Percentiles rank a stretch among this genome's conserved stretches.
phyloP scores from a whole-genome alignment of 371 early-diverging fungal genomes.

The Entomophthora muscae region DNA sequence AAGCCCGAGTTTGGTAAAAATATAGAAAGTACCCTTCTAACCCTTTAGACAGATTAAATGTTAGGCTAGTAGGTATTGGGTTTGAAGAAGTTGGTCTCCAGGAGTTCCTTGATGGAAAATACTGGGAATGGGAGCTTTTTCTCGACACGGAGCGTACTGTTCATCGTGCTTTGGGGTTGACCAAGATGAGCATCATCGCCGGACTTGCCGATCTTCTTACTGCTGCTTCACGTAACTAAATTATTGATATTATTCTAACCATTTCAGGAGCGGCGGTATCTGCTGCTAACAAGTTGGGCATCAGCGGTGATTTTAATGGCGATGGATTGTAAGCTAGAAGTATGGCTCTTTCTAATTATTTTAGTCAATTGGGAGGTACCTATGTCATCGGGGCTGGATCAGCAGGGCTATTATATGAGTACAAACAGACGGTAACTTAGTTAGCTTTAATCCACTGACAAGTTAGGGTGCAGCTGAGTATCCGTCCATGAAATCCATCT shows the following conservation, averaged over 20 bases:
- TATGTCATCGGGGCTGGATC: conserved; percentile 7
- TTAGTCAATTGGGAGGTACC: conserved; percentile 9
- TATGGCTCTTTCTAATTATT: not conserved
- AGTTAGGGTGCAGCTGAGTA: conserved; percentile 5
- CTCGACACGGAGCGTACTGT: conserved; percentile 8
- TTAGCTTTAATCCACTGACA: not conserved
- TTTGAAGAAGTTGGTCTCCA: conserved; percentile 10
- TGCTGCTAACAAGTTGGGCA: conserved; percentile 5
- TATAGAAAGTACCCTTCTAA: not conserved
- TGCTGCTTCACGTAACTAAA: not conserved
- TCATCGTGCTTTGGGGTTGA: conserved; percentile 5
- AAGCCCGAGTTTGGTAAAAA: conserved; percentile 7
- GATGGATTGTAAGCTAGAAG: conserved; percentile 7
- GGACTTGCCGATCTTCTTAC: conserved; percentile 7
- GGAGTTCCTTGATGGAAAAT: conserved; percentile 9
- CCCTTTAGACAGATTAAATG: conserved; percentile 5
- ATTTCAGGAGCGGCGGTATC: conserved; percentile 1
- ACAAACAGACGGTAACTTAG: conserved; percentile 8
- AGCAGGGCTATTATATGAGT: conserved; percentile 6
- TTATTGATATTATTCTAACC: not conserved
- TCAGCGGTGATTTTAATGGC: conserved; percentile 5
- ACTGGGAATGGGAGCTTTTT: conserved; percentile 10
- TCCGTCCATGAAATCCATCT: conserved; percentile 8
- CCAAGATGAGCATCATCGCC: not conserved
- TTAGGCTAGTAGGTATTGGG: conserved; percentile 7